Conservation (phyloP, 768 basidiomycete species). For the Rhizopogon salebrosus region DNA sequence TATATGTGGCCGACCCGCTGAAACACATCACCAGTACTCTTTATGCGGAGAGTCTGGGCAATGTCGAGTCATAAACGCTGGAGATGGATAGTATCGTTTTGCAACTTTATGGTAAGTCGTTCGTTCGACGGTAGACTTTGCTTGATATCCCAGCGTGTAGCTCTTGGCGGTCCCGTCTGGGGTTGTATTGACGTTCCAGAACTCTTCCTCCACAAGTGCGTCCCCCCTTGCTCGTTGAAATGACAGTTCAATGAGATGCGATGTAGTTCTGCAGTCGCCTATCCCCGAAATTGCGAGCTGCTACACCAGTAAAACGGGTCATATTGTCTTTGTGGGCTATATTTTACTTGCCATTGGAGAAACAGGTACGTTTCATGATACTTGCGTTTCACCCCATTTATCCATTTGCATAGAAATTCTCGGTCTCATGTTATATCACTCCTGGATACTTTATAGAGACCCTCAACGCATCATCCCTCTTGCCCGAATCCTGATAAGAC, state of each 20-base stretch:
- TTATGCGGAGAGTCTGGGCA: neutral
- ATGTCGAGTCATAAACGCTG: neutral
- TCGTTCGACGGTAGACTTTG: neutral
- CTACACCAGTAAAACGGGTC: neutral
- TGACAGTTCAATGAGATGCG: neutral
- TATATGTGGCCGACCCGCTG: neutral
- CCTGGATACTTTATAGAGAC: neutral
- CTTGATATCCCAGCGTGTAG: neutral
- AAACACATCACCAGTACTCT: neutral
- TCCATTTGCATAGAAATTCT: neutral
- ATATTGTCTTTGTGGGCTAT: neutral
- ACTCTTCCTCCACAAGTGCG: neutral
- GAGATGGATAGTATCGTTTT: neutral
- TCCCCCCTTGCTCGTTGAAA: neutral
- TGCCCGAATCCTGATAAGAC: neutral
- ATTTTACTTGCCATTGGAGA: neutral
- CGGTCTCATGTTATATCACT: neutral
- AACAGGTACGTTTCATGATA: neutral
- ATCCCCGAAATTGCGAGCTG: neutral
- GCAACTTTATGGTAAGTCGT: neutral
- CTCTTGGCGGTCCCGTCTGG: neutral
- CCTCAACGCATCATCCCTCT: neutral
- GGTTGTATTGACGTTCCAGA: neutral
- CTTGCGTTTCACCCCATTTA: neutral
- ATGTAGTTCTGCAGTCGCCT: neutral